Conservation (phyloP, 2,329 filamentous ascomycete genomes). For the Sporothrix luriei region DNA sequence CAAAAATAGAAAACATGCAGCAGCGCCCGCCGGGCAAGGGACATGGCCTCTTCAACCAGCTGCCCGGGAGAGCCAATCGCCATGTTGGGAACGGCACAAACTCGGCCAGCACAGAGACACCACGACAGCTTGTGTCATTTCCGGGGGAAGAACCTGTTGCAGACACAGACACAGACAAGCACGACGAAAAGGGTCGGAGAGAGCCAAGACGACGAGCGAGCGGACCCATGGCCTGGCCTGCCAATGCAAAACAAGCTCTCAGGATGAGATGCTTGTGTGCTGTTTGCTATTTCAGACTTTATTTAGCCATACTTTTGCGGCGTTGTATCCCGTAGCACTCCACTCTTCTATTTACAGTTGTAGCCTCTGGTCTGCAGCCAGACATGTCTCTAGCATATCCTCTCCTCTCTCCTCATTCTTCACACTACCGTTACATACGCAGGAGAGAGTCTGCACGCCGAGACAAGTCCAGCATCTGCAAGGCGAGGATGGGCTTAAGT, state of each 20-base stretch:
- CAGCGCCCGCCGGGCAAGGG: background rate
- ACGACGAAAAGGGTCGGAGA: background rate
- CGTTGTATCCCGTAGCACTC: background rate
- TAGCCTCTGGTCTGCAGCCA: too few species aligned
- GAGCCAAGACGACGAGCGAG: background rate
- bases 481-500: background rate
- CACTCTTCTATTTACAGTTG: too few species aligned
- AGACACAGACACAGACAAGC: background rate
- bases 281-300: background rate
- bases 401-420: background rate
- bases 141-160: background rate
- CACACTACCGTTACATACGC: background rate
- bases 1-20: background rate
- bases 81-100: background rate
- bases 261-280: background rate
- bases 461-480: background rate
- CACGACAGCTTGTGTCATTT: conserved; percentile 5
- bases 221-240: background rate
- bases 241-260: conserved; percentile 11
- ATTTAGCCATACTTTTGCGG: too few species aligned
- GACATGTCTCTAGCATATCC: conserved; percentile 6
- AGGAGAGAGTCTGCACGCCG: conserved; percentile 7
- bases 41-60: background rate
- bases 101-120: conserved; percentile 18
- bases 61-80: background rate